Evolutionary conservation across 441 rosid species (phyloP), one percentile per base, ranked within the genome.

Genomic region (Manihot esculenta): DNA sequence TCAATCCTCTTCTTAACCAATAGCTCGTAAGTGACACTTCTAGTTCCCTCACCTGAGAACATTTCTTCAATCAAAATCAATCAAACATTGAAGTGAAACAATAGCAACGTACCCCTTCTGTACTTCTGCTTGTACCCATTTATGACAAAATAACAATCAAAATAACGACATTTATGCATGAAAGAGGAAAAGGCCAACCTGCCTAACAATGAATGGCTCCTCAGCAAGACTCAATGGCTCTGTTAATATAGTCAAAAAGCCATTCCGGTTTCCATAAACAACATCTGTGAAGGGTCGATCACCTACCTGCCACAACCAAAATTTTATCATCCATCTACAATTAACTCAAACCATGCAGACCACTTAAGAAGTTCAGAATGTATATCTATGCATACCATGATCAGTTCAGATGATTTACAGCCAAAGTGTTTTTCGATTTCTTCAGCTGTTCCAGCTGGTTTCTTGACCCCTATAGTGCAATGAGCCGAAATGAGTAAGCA

Each of bases 351-450:
- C 35, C n/a, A 70, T 62, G 41, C 20, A 51, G 72, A 69, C 54
- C 21, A 75, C 24, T 24, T 50, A 10, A 73, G 72, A 23, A 71
- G 72, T 42, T 76, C 38, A 68, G 75, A n/a, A 67, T 44, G 20
- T 70, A 64, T 44, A n/a, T n/a, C n/a, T n/a, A 24, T 42, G 64
- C 48, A 35, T 80, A 95, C 99, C 97, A 95, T 91, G 78, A 95
- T 84, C 65, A 93, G 91, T 71, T 88, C 87, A 0, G 95, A 89
- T 30, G 97, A 85, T 72, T 72, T 63, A 72, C 90, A 93, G 71
- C 97, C 99, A 84, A 95, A 95, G 76, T 95, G 97, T 66, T 88
- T 85, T 82, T 93, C 99, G n/a, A 95, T 84, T 78, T 95, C 99
- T 79, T 93, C 97, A 65, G 94, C 92, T 26, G 88, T 84, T 61